These are phyloP conservation scores for Wickerhamiella lipophila DNA, from an alignment of 805 yeast species.

Conservation along the genomic window DNA sequence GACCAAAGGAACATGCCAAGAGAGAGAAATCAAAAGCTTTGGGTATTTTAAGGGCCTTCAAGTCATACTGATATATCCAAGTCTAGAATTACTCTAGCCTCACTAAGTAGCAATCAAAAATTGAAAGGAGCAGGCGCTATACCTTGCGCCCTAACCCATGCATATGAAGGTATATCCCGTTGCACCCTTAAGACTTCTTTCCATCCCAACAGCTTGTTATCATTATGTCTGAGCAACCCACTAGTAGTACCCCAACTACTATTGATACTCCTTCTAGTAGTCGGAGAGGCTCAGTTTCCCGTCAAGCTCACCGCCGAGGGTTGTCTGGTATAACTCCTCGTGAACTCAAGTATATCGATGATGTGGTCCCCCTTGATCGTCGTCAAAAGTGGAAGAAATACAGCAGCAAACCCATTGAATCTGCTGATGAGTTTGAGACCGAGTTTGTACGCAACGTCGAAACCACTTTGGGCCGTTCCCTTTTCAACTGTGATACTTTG, in stretches of 20 bases:
- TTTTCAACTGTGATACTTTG: conserved; percentile 81
- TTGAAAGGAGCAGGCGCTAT: neutral
- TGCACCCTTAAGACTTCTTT: neutral
- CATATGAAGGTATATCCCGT: neutral
- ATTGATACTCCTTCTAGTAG: neutral
- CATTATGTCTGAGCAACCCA: neutral
- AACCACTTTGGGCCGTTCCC: conserved; percentile 77
- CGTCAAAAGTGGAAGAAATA: conserved; percentile 67
- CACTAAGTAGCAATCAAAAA: neutral
- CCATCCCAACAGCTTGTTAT: neutral
- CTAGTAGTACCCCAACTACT: neutral
- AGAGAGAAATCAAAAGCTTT: too few relatives aligned
- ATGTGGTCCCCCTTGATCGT: conserved; percentile 64
- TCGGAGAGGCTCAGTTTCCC: conserved; percentile 5
- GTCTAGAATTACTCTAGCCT: too few relatives aligned
- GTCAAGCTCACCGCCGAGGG: conserved; percentile 37
- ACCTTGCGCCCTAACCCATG: conserved; percentile 12
- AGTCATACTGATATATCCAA: too few relatives aligned
- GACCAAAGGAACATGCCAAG: too few relatives aligned
- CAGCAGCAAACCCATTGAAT: conserved; percentile 39
- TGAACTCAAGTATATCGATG: conserved; percentile 72
- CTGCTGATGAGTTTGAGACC: conserved; percentile 48
- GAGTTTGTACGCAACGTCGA: conserved; percentile 77
- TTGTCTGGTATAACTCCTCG: conserved; percentile 85
- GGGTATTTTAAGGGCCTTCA: too few relatives aligned